These are phyloP conservation scores for Zasmidium citrigriseum DNA, from an alignment of 2,329 filamentous ascomycete genomes.

Conservation along the genomic window DNA sequence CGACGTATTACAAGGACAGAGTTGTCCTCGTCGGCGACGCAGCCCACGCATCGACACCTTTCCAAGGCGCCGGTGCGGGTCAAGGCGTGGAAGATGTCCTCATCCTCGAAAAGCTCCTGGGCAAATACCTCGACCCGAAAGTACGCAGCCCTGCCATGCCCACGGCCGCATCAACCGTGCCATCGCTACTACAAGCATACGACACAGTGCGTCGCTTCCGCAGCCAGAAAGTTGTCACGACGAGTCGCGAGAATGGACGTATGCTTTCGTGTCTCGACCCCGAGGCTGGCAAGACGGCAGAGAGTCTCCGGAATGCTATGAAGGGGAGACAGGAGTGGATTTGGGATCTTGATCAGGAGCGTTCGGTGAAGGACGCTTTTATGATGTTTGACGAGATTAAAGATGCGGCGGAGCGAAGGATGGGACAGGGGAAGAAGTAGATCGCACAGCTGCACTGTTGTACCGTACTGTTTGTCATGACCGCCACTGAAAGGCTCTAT, in stretches of 20 bases:
- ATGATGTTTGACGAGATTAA: constrained; percentile 4
- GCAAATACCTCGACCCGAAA: constrained; percentile 1
- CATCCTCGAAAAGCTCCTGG: constrained; percentile 2
- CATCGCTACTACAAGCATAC: constrained; percentile 6
- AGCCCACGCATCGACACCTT: constrained; percentile 42
- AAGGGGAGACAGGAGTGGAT: constrained; percentile 9
- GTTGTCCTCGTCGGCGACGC: constrained; percentile 47
- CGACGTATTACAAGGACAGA: constrained; percentile 37
- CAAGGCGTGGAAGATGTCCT: constrained; percentile 34
- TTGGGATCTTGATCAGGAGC: constrained; percentile 7
- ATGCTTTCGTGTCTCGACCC: constrained; percentile 6
- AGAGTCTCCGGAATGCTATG: neutral
- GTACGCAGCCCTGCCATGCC: neutral
- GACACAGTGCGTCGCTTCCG: constrained; percentile 11
- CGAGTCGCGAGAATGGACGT: constrained; percentile 8
- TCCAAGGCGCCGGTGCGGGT: constrained; percentile 39
- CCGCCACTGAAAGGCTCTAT: no score
- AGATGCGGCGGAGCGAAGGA: neutral
- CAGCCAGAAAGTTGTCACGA: constrained; percentile 10
- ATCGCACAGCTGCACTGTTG: no score
- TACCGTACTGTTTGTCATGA: no score
- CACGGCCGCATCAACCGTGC: neutral
- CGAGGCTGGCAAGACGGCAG: constrained; percentile 5
- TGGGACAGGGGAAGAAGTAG: no score
- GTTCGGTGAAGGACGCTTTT: constrained; percentile 13